These are phyloP conservation scores for Volvox reticuliferus DNA, from an alignment of 139 green algal species.

Conservation along the genomic window DNA sequence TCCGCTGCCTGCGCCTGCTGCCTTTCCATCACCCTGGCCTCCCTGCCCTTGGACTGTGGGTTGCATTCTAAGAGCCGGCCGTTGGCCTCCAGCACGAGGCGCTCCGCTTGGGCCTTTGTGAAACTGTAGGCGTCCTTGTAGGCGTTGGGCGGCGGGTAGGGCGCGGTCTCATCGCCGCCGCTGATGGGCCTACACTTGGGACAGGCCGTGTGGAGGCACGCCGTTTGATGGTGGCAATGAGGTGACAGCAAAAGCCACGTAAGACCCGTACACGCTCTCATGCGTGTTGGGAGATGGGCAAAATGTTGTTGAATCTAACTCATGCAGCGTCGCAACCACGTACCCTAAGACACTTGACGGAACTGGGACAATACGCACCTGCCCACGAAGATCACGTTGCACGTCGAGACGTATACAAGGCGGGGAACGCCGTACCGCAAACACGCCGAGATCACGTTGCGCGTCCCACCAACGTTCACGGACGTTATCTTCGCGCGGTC, in stretches of 20 bases:
- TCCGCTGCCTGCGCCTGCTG: too few species aligned
- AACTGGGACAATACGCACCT: not conserved
- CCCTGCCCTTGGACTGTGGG: too few species aligned
- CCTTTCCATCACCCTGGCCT: too few species aligned
- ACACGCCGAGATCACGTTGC: constrained; percentile 55
- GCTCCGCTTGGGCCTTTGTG: constrained; percentile 46
- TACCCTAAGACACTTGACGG: too few species aligned
- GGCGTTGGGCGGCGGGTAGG: constrained; percentile 31
- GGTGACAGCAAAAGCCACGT: too few species aligned
- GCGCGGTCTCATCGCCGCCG: constrained; percentile 54
- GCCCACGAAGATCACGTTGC: constrained; percentile 46
- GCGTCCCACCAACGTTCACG: constrained; percentile 65
- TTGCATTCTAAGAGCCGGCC: not conserved
- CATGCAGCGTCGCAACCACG: too few species aligned
- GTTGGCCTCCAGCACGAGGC: constrained; percentile 33
- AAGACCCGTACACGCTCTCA: too few species aligned
- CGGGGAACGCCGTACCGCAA: constrained; percentile 42
- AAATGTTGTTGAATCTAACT: too few species aligned
- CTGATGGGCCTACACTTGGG: constrained; percentile 35
- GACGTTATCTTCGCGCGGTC: not conserved
- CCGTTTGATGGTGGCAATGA: too few species aligned
- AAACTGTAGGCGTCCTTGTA: constrained; percentile 49
- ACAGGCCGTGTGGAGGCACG: too few species aligned
- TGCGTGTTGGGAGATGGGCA: too few species aligned
- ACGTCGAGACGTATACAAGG: constrained; percentile 66